phyloP scores from a whole-genome alignment of 169 alveolate genomes.

The Plasmodium yoelii region DNA sequence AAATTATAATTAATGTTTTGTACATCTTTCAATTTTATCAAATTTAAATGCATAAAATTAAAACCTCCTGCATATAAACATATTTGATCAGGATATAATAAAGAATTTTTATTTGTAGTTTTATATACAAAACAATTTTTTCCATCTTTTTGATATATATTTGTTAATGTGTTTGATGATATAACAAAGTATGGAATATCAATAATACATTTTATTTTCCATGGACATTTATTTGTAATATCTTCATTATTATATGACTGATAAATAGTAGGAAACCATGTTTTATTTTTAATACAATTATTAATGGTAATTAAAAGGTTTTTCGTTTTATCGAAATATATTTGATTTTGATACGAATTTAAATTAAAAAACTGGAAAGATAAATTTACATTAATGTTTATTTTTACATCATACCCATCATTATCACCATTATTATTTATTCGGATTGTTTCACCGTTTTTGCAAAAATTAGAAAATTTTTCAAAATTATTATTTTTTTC shows the following conservation, averaged over 20 bases:
- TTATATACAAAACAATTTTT: conserved; percentile 55
- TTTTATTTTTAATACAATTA: conserved; percentile 34
- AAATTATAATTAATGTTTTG: conserved; percentile 63
- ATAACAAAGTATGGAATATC: conserved; percentile 65
- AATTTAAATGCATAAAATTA: conserved; percentile 54
- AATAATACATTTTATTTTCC: conserved; percentile 35
- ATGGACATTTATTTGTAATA: conserved; percentile 16
- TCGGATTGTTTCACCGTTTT: conserved; percentile 6
- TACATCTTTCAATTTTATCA: conserved; percentile 31
- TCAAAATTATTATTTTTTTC: conserved; percentile 55
- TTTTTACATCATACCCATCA: conserved; percentile 38
- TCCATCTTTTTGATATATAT: conserved; percentile 24
- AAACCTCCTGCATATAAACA: conserved; percentile 57
- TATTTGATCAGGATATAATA: conserved; percentile 52
- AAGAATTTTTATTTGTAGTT: conserved; percentile 20
- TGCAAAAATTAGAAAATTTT: conserved; percentile 35
- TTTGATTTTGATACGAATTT: conserved; percentile 37
- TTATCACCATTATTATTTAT: conserved; percentile 29
- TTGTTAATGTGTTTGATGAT: conserved; percentile 60
- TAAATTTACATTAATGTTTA: conserved; percentile 17
- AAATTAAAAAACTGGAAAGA: conserved; percentile 50
- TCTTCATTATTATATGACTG: conserved; percentile 6
- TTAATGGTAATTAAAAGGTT: conserved; percentile 25
- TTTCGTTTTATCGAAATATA: conserved; percentile 46
- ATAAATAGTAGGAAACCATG: conserved; percentile 72